Conservation (phyloP, 371 early-diverging fungal species). For the Mucor mucedo region DNA sequence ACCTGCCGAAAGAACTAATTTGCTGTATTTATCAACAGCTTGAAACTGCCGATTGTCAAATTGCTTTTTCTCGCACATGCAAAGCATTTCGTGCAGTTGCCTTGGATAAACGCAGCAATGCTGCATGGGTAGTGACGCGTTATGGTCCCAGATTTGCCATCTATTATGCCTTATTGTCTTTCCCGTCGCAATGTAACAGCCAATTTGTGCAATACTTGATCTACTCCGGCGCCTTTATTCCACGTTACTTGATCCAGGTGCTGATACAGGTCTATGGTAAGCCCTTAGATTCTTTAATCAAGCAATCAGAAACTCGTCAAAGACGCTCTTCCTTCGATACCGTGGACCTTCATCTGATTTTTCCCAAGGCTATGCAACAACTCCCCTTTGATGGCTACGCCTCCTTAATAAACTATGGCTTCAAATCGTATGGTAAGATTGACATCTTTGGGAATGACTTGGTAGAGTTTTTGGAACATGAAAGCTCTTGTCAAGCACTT, state of each 20-base stretch:
- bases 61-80: conserved; percentile 24
- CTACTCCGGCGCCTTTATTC: conserved; percentile 29
- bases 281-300: neutral
- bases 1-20: conserved; percentile 28
- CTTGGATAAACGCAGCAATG: conserved; percentile 14
- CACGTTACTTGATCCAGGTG: conserved; percentile 29
- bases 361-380: conserved; percentile 18
- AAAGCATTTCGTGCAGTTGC: conserved; percentile 14
- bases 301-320: neutral
- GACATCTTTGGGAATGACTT: conserved; percentile 1
- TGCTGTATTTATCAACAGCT: conserved; percentile 32
- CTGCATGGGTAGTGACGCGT: conserved; percentile 32
- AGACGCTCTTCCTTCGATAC: conserved; percentile 14
- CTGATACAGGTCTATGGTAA: conserved; percentile 30
- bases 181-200: conserved; percentile 27
- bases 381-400: conserved; percentile 38
- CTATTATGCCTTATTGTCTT: conserved; percentile 33
- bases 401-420: conserved; percentile 16
- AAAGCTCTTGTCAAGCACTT: neutral
- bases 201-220: conserved; percentile 25
- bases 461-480: conserved; percentile 6
- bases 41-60: conserved; percentile 11
- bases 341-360: conserved; percentile 7
- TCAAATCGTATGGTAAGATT: conserved; percentile 8
- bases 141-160: conserved; percentile 33